Evolutionary conservation across 805 yeast genomes (phyloP), one percentile per base, ranked within the genome.

Genomic region (Kuraishia hungarica): DNA sequence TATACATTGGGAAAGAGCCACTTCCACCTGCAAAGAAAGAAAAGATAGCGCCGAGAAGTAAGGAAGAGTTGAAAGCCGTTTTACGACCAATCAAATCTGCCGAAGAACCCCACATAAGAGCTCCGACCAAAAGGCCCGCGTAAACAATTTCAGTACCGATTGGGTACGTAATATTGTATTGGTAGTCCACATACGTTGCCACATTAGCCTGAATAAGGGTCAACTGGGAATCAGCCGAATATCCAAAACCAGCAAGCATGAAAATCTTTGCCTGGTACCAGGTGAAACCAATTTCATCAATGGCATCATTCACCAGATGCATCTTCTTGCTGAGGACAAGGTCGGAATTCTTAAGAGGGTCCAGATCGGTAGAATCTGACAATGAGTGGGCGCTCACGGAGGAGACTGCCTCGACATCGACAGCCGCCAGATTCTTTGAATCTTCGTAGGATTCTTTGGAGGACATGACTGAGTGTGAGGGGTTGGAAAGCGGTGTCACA

Each of bases 201-300:
- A 78, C 82, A 2, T 77, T 68, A 51, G 77, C 67, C 56, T 79
- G 82, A 54, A 79, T 64, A 67, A 72, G 69, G 50, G 71, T 74
- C 59, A 82, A 69, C 60, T 79, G 78, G 22, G 84, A 77, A 60
- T 82, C 83, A 15, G 75, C 81, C 3, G 79, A 75, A 57, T 80
- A 81, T 28, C 86, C 86, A 68, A 77, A 75, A 8, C 85, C 86
- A 28, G 80, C 80, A 21, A 81, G 63, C 57, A 73, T 71, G 62
- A 81, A 80, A 13, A 78, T 64, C 61, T 77, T 73, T 55, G 72
- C 67, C 57, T 81, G 85, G 59, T 76, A 78, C 73, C 78, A 74
- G 1, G 87, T 81, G 67, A 82, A 79, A 0, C 86, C 86, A 54
- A 82, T 79, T 60, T 82, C 83, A 61, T 82, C 84, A 55, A 82